phyloP scores from a whole-genome alignment of 2,329 filamentous ascomycete species.

The Fusarium papillatum region DNA sequence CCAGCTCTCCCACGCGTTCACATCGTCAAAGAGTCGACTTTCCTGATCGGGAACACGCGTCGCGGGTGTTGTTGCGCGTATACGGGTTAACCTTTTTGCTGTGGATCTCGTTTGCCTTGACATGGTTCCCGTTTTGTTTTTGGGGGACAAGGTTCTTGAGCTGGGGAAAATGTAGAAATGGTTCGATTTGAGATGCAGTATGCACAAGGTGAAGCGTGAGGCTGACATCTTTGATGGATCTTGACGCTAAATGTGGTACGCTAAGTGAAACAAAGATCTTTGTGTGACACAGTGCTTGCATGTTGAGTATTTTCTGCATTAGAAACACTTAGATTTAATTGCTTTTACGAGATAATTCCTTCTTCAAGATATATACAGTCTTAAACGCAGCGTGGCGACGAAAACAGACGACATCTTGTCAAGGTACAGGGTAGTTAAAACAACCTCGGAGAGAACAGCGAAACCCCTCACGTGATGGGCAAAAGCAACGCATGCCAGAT shows the following conservation, averaged over 20 bases:
- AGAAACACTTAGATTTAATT: background rate
- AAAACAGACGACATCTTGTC: fast-evolving
- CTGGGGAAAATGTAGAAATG: background rate
- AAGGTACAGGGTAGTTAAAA: slow-evolving; percentile 21
- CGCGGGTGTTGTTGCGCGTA: background rate
- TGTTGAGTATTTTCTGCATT: background rate
- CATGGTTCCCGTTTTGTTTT: slow-evolving; percentile 19
- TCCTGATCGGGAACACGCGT: background rate
- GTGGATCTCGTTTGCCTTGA: slow-evolving; percentile 35
- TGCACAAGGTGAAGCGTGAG: background rate
- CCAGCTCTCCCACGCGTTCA: slow-evolving; percentile 32
- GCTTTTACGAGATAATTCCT: background rate
- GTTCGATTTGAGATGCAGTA: background rate
- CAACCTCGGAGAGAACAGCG: slow-evolving; percentile 38
- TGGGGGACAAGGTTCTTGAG: background rate
- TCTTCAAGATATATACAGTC: fast-evolving
- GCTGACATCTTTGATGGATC: background rate
- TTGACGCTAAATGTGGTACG: background rate
- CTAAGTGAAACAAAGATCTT: slow-evolving; percentile 1
- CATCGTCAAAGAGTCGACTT: slow-evolving; percentile 28
- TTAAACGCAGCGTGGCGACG: fast-evolving
- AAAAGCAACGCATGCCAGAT: slow-evolving; percentile 10
- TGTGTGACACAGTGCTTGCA: no score
- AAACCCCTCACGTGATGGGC: slow-evolving; percentile 30
- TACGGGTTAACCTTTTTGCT: slow-evolving; percentile 11